Conservation (phyloP, 2,329 filamentous ascomycete species). For the Paradendryphiella salina region DNA sequence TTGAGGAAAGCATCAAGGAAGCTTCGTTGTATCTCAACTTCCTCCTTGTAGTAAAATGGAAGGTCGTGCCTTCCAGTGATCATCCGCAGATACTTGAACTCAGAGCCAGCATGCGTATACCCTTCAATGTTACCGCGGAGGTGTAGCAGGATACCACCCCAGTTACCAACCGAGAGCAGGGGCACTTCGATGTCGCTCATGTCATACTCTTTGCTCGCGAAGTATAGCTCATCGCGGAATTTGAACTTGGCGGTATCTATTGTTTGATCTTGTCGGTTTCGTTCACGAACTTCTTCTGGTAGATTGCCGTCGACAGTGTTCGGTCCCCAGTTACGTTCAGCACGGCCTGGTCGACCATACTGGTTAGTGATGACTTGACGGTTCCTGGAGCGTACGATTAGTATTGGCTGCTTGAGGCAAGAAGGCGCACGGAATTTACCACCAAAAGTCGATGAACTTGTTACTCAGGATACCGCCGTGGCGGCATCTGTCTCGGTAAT, state of each 20-base stretch:
- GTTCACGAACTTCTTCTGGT: slow-evolving; percentile 55
- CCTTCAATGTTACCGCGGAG: slow-evolving; percentile 70
- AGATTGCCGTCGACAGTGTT: slow-evolving; percentile 64
- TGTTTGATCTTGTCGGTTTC: slow-evolving; percentile 51
- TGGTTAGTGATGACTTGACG: slow-evolving; percentile 69
- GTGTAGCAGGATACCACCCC: slow-evolving; percentile 71
- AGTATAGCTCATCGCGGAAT: slow-evolving; percentile 67
- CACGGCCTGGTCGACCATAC: slow-evolving; percentile 61
- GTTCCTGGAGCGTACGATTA: slow-evolving; percentile 50
- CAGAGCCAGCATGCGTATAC: slow-evolving; percentile 64
- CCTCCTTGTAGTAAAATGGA: slow-evolving; percentile 71
- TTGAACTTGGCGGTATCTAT: slow-evolving; percentile 48
- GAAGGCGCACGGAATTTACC: slow-evolving; percentile 33
- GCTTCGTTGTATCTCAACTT: slow-evolving; percentile 67
- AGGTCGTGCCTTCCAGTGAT: slow-evolving; percentile 72
- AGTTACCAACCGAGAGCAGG: slow-evolving; percentile 68
- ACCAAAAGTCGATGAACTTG: slow-evolving; percentile 60
- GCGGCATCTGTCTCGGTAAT: slow-evolving; percentile 54
- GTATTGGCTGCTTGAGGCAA: not conserved
- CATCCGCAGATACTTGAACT: slow-evolving; percentile 69
- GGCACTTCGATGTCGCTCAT: slow-evolving; percentile 69
- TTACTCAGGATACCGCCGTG: slow-evolving; percentile 48
- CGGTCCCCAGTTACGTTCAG: slow-evolving; percentile 57
- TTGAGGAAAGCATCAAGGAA: slow-evolving; percentile 75
- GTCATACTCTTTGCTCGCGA: slow-evolving; percentile 66